Percentiles rank a stretch among this genome's conserved stretches.
Conservation (phyloP, 257 asterid genomes). For the Plantago major region DNA sequence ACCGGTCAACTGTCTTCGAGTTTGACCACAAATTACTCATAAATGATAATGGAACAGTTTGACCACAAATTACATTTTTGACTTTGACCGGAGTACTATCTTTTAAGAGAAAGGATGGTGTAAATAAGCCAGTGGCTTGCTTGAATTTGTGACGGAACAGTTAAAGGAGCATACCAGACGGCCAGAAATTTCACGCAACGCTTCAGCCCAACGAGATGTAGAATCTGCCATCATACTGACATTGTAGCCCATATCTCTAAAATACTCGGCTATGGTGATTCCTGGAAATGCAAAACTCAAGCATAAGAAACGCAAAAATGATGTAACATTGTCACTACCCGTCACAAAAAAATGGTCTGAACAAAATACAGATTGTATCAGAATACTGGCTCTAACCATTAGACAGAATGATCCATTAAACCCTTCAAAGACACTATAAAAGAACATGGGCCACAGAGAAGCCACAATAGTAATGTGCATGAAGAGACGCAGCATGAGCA, state of each 20-base stretch:
- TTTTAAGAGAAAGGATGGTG: not conserved
- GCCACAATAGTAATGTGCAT: too few relatives aligned
- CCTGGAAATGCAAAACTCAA: slow-evolving; percentile 53
- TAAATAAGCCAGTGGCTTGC: slow-evolving; percentile 12
- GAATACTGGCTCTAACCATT: too few relatives aligned
- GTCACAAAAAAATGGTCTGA: not conserved
- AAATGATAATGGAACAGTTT: too few relatives aligned
- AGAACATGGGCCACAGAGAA: too few relatives aligned
- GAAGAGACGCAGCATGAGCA: too few relatives aligned
- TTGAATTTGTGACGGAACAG: slow-evolving; percentile 16
- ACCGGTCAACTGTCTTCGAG: too few relatives aligned
- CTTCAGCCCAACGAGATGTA: slow-evolving; percentile 99
- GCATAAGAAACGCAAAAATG: slow-evolving; percentile 14
- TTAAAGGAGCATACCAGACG: slow-evolving; percentile 63
- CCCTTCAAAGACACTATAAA: too few relatives aligned
- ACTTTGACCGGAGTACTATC: too few relatives aligned
- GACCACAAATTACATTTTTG: too few relatives aligned
- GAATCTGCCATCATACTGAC: slow-evolving; percentile 99
- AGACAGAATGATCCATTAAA: too few relatives aligned
- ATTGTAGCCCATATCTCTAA: slow-evolving; percentile 99
- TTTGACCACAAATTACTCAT: too few relatives aligned
- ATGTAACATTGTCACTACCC: not conserved
- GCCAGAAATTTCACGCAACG: slow-evolving; percentile 99
- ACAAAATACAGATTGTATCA: not conserved
- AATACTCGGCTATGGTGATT: slow-evolving; percentile 94